phyloP scores from a whole-genome alignment of 1,284 basidiomycete species.

The Malassezia arunalokei region DNA sequence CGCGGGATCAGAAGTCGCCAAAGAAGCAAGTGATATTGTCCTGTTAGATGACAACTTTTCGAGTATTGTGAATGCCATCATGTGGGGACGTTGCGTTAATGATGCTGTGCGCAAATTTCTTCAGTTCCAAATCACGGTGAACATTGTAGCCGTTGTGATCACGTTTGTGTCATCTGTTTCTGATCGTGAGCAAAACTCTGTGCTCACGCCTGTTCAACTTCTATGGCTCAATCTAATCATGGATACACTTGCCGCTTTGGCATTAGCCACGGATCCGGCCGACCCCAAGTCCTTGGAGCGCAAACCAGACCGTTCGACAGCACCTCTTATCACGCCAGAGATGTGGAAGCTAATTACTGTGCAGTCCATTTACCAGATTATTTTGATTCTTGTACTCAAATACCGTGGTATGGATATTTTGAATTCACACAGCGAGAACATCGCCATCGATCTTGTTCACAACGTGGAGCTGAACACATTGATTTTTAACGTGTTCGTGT shows the following conservation, averaged over 20 bases:
- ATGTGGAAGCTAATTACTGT: constrained; percentile 74
- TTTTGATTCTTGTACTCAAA: constrained; percentile 74
- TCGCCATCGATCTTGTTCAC: constrained; percentile 46
- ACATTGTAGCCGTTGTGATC: constrained; percentile 86
- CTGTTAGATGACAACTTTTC: constrained; percentile 88
- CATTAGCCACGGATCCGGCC: constrained; percentile 90
- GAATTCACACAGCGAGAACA: constrained; percentile 35
- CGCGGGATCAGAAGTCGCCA: constrained; percentile 93
- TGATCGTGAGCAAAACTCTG: constrained; percentile 57
- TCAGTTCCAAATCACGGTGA: constrained; percentile 94
- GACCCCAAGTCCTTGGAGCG: constrained; percentile 67
- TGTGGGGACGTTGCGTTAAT: constrained; percentile 98
- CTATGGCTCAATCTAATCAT: constrained; percentile 89
- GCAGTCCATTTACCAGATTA: constrained; percentile 78
- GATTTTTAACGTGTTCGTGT: constrained; percentile 93
- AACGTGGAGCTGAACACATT: constrained; percentile 60
- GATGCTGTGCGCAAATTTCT: constrained; percentile 94
- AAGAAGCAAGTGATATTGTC: constrained; percentile 97
- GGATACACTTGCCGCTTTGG: constrained; percentile 95
- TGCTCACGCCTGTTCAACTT: constrained; percentile 82
- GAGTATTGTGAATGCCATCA: constrained; percentile 89
- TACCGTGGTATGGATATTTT: constrained; percentile 68
- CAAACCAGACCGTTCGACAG: constrained; percentile 74
- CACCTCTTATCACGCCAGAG: constrained; percentile 75
- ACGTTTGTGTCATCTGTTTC: constrained; percentile 61